Base-by-base conservation (phyloP, 176 grass and related monocot genomes). In the Eleusine coracana region DNA sequence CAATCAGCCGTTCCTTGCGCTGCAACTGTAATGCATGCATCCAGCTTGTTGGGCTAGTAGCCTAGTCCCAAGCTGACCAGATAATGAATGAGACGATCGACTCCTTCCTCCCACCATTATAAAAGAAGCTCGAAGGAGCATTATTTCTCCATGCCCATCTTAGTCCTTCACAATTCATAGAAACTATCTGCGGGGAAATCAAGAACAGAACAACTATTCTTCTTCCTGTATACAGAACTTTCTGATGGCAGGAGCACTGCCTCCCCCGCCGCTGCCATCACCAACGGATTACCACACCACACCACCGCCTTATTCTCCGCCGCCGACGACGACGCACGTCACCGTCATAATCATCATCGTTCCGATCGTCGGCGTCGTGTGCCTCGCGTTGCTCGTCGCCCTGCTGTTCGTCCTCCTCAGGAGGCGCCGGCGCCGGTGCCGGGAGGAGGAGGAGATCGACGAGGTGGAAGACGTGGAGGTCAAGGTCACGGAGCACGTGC, bases 401-500 rank as follows among this genome's bases (percentile, higher is more conserved):
- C 36, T 84, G n/a, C 71, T 84, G 16, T 76, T 76, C 23, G 48
- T 68, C 36, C 25, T 84, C 15, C 10, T 28, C 63, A 42, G 82
- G 71, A 39, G 81, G 46, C 46, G 45, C 15, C 46, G 71, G 14
- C 59, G 61, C 36, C 34, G 61, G n/a, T 41, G 55, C 6, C 44
- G 44, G 44, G 25, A 61, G 21, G 79, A 61, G 16, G 82, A 75
- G 71, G 61, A 68, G 62, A 62, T 68, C 21, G 46, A 75, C 21
- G 60, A 83, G 48, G 82, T 75, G 71, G 82, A 83, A 61, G 82
- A 83, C 61, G 82, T 83, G 71, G 82, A 75, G 82, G 46, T 84
- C 10, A 75, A 56, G 48, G 62, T 76, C 3, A 84, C 82, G n/a
- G 82, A 76, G 82, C 82, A 84, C 63, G 63, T 68, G 15, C 62